Percentiles rank a stretch among this genome's conserved stretches.
phyloP scores from a whole-genome alignment of 2,329 filamentous ascomycete genomes.

The Penicillium sp. region DNA sequence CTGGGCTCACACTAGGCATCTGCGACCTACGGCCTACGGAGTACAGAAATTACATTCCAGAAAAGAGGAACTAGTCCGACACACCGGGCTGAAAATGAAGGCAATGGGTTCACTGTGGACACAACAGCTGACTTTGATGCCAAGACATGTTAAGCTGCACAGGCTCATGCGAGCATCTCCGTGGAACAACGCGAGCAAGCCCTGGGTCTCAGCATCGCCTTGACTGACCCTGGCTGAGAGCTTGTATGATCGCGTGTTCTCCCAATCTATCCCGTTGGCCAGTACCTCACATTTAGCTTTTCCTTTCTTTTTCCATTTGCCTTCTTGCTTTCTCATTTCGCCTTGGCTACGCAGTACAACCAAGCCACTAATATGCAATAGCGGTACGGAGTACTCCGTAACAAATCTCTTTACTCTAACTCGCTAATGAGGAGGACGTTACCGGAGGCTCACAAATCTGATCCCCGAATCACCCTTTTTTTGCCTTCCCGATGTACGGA shows the following conservation, averaged over 20 bases:
- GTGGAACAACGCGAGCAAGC: too few species aligned
- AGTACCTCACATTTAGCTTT: background rate
- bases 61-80: background rate
- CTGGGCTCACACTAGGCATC: background rate
- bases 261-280: background rate
- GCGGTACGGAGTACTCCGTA: background rate
- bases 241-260: background rate
- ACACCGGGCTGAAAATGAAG: background rate
- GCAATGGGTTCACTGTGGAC: background rate
- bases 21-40: background rate
- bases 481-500: too few species aligned
- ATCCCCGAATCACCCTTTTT: background rate
- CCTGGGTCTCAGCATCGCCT: conserved; percentile 1
- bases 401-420: background rate
- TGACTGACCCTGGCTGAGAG: background rate
- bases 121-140: background rate
- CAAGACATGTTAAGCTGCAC: background rate
- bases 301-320: background rate
- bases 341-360: background rate
- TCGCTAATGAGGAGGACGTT: background rate
- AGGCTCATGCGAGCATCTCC: background rate
- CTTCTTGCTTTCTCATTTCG: background rate
- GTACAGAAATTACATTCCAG: too few species aligned
- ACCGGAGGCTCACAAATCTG: background rate
- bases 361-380: conserved; percentile 2